These are phyloP conservation scores for Talaromyces sp. DNA, from an alignment of 2,329 filamentous ascomycete genomes.

Conservation along the genomic window DNA sequence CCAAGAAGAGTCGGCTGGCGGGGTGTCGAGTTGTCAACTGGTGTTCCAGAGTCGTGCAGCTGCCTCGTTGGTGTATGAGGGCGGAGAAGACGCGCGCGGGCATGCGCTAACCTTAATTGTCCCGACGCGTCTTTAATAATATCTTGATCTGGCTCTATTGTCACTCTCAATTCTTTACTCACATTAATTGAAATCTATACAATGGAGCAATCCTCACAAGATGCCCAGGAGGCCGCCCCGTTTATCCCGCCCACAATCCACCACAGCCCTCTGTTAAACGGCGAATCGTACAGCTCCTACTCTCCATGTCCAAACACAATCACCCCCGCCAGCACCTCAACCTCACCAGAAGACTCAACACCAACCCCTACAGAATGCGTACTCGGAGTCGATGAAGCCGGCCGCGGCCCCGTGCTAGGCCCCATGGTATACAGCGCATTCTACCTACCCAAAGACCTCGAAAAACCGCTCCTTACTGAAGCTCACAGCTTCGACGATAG, in stretches of 20 bases:
- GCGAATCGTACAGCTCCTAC: conserved; percentile 68
- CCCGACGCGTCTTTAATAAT: conserved; percentile 25
- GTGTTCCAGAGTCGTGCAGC: background rate
- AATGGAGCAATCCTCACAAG: conserved; percentile 21
- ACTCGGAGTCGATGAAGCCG: conserved; percentile 89
- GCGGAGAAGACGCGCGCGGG: conserved; percentile 1
- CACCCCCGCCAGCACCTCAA: conserved; percentile 47
- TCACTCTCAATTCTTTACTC: too few species aligned
- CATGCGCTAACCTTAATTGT: conserved; percentile 30
- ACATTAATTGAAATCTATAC: background rate
- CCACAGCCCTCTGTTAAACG: conserved; percentile 52
- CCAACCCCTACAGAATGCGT: conserved; percentile 58
- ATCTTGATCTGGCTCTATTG: too few species aligned
- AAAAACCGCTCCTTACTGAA: conserved; percentile 69
- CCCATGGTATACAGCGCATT: conserved; percentile 68
- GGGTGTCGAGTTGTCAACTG: background rate
- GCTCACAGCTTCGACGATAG: conserved; percentile 91
- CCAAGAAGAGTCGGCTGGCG: background rate
- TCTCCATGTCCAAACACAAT: conserved; percentile 55
- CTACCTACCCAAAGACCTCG: conserved; percentile 62
- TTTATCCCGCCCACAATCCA: conserved; percentile 70
- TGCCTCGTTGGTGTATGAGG: background rate
- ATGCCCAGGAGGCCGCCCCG: conserved; percentile 22
- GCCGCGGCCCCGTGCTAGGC: conserved; percentile 84
- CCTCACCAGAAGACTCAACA: conserved; percentile 24